Conservation (phyloP, 768 basidiomycete species). For the Leccinellum luteum region DNA sequence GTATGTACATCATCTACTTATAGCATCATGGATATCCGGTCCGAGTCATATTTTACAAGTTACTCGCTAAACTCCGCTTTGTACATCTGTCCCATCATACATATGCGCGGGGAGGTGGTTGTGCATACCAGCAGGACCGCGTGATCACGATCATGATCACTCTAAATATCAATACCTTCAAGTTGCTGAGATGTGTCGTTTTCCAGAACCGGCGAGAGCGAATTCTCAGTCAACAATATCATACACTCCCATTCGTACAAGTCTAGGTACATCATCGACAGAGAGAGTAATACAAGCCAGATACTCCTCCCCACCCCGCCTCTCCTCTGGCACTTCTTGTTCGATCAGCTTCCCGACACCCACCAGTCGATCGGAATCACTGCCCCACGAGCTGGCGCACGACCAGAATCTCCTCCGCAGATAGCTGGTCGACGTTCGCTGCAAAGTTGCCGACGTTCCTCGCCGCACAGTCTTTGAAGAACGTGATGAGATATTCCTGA, state of each 20-base stretch:
- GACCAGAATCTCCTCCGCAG: slow-evolving; percentile 69
- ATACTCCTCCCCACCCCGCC: neutral
- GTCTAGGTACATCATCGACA: slow-evolving; percentile 6
- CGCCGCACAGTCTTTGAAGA: slow-evolving; percentile 66
- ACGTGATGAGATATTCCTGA: slow-evolving; percentile 66
- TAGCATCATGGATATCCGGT: neutral
- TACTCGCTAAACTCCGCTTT: neutral
- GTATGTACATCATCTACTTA: neutral
- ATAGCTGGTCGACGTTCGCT: slow-evolving; percentile 60
- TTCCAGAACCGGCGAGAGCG: no score
- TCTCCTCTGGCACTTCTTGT: neutral
- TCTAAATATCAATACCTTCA: no score
- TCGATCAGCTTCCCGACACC: neutral
- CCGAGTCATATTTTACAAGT: neutral
- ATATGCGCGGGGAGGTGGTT: no score
- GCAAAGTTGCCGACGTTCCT: slow-evolving; percentile 64
- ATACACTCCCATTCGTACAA: neutral
- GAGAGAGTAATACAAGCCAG: slow-evolving; percentile 8
- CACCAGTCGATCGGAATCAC: slow-evolving; percentile 8
- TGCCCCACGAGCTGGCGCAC: slow-evolving; percentile 47
- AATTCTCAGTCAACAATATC: neutral
- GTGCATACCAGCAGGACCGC: no score
- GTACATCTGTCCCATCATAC: no score
- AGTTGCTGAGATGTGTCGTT: no score
- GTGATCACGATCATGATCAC: no score